These are phyloP conservation scores for Cyanidium caldarium DNA, from an alignment of 23 red algal species.

Conservation along the genomic window DNA sequence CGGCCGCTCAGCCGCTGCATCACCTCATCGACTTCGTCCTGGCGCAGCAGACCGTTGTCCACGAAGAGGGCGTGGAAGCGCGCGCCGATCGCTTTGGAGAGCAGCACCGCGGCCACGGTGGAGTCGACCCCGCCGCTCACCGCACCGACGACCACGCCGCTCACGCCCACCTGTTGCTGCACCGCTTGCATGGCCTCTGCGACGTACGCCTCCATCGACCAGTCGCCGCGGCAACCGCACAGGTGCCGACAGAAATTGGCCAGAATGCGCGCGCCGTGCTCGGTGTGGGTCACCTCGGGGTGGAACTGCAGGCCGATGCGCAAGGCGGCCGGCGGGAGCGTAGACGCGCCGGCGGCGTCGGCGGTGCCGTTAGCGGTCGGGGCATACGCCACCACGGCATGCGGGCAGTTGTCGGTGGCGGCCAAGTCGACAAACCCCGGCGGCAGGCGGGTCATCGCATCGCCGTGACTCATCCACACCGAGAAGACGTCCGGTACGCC, in stretches of 20 bases:
- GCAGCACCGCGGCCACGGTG: constrained; percentile 80
- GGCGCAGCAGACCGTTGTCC: constrained; percentile 83
- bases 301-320: constrained; percentile 98
- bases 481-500: too few relatives aligned
- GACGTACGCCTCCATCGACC: constrained; percentile 71
- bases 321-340: constrained; percentile 19
- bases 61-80: constrained; percentile 84
- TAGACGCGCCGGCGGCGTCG: not conserved
- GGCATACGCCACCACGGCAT: constrained; percentile 34
- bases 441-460: constrained; percentile 43
- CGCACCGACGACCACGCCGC: constrained; percentile 66
- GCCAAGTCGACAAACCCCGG: constrained; percentile 34
- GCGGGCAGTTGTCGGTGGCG: constrained; percentile 47
- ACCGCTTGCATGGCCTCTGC: constrained; percentile 34
- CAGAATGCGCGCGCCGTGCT: constrained; percentile 55
- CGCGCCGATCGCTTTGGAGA: constrained; percentile 60
- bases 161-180: constrained; percentile 26
- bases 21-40: constrained; percentile 64
- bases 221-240: constrained; percentile 70
- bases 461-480: constrained; percentile 98
- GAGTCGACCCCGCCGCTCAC: constrained; percentile 94
- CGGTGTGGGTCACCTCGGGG: constrained; percentile 80
- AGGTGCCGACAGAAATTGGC: constrained; percentile 40
- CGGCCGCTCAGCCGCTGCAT: constrained; percentile 26
- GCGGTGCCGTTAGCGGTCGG: too few relatives aligned